Conservation (phyloP, 2,329 filamentous ascomycete species). For the Colletotrichum higginsianum region DNA sequence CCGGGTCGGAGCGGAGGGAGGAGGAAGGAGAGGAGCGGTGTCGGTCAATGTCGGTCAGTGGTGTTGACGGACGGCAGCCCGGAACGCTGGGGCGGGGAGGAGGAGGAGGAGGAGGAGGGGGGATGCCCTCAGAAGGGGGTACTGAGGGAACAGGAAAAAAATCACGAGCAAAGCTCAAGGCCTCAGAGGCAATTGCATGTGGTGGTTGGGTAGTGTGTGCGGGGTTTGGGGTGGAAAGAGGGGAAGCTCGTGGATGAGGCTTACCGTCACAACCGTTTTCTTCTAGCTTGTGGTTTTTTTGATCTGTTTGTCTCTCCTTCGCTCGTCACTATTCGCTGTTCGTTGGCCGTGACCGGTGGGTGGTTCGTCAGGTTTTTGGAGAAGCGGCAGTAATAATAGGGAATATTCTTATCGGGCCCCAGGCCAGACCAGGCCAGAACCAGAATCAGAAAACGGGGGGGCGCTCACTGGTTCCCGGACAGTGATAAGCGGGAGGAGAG, state of each 20-base stretch:
- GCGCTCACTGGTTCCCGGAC: conserved; percentile 19
- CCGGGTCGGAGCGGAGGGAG: not conserved
- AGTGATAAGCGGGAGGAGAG: conserved; percentile 39
- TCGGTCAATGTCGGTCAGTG: conserved; percentile 35
- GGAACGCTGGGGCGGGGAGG: conserved; percentile 13
- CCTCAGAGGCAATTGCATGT: conserved; percentile 38
- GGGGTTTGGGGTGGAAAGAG: conserved; percentile 30
- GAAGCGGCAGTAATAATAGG: conserved; percentile 12
- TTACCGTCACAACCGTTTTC: conserved; percentile 32
- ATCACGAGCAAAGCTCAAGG: conserved; percentile 28
- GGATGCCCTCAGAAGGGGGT: conserved; percentile 20
- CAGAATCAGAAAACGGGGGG: conserved; percentile 8
- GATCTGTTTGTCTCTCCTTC: not conserved
- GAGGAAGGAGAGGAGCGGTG: conserved; percentile 1
- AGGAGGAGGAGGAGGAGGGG: not conserved
- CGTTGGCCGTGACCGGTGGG: conserved; percentile 19
- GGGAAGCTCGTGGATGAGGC: conserved; percentile 36
- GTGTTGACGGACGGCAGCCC: conserved; percentile 35
- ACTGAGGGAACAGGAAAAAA: conserved; percentile 30
- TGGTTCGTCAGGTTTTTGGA: conserved; percentile 22
- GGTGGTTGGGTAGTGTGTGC: conserved; percentile 32
- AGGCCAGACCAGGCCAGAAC: not conserved
- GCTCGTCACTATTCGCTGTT: not conserved
- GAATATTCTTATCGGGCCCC: conserved; percentile 11
- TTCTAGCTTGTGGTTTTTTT: conserved; percentile 13